phyloP scores from a whole-genome alignment of 768 basidiomycete species.

The Suillus placidus region DNA sequence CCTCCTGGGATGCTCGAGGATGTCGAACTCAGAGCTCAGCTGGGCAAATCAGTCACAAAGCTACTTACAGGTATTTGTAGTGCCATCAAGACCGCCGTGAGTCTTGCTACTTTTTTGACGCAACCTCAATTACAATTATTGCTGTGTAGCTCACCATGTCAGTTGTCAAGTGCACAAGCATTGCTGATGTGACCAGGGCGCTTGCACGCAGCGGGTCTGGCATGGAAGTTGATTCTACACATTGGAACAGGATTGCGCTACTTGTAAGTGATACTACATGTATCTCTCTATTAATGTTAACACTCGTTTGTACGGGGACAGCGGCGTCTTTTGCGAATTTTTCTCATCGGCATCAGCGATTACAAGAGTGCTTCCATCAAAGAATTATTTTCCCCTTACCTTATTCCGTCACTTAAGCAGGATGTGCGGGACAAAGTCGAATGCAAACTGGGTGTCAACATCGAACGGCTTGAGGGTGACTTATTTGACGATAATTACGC shows the following conservation, averaged over 20 bases:
- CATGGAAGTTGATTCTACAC: conserved; percentile 7
- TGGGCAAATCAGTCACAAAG: conserved; percentile 12
- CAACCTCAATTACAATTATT: background rate
- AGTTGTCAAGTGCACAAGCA: background rate
- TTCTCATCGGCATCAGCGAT: conserved; percentile 4
- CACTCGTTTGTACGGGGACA: background rate
- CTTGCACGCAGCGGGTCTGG: background rate
- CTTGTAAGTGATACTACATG: conserved; percentile 1
- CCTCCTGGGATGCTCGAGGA: background rate
- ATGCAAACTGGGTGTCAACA: background rate
- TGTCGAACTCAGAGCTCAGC: background rate
- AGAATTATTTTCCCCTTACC: conserved; percentile 6
- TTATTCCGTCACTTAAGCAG: background rate
- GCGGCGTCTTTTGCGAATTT: conserved; percentile 3
- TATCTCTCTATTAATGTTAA: background rate
- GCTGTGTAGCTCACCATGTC: background rate
- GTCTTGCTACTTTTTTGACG: background rate
- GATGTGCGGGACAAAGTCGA: conserved; percentile 8
- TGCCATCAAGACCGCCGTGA: conserved; percentile 3
- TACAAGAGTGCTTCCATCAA: background rate
- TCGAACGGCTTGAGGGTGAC: background rate
- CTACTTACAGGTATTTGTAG: background rate
- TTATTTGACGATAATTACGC: background rate
- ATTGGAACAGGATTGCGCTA: conserved; percentile 11
- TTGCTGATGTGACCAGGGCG: conserved; percentile 1